Base-by-base conservation (phyloP, 202 grass and related monocot species). In the Zizania palustris region DNA sequence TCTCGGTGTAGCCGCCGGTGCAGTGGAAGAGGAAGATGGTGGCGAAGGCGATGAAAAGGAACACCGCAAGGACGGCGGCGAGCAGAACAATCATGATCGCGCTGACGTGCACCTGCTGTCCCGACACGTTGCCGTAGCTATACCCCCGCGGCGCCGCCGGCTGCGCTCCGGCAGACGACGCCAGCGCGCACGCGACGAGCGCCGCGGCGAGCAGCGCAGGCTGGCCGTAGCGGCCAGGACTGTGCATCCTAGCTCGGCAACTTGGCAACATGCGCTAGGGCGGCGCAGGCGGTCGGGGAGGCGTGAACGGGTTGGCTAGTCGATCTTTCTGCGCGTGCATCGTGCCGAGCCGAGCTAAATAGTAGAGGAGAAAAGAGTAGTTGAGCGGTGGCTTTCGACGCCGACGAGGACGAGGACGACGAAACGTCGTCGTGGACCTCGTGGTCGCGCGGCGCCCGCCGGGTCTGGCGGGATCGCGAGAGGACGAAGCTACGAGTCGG, bases 11-110 rank as follows among this genome's bases (percentile, higher is more conserved):
- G 64, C 78, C 60, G 64, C 78, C 60, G 60, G 77, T 61, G 87
- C 84, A 87, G 65, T 83, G 81, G 69, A 87, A 87, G 78, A 90
- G 79, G 78, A 87, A 93, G 82, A 93, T 53, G 39, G 82, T 90
- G 69, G 66, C 85, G 70, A 76, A 67, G 22, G 84, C 78, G 69
- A 93, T 86, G 74, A 93, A 69, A 65, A 90, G 45, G 78, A 90
- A 93, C 9, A 81, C 78, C 20, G 53, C 69, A 65, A 93, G 40
- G 50, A 87, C 82, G 43, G 72, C 84, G 81, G 73, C 84, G 12
- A 90, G 79, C 42, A 93, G 84, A 65, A 15, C 72, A 74, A 88
- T 41, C 87, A 93, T 90, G n/a, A 84, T 51, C 57, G 78, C 78
- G 77, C 63, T 93, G 45, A 93, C 53, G 74, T 51, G 82, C 20